Evolutionary conservation across 495 filamentous ascomycete species (phyloP).

Genomic region (Neurospora sp.): DNA sequence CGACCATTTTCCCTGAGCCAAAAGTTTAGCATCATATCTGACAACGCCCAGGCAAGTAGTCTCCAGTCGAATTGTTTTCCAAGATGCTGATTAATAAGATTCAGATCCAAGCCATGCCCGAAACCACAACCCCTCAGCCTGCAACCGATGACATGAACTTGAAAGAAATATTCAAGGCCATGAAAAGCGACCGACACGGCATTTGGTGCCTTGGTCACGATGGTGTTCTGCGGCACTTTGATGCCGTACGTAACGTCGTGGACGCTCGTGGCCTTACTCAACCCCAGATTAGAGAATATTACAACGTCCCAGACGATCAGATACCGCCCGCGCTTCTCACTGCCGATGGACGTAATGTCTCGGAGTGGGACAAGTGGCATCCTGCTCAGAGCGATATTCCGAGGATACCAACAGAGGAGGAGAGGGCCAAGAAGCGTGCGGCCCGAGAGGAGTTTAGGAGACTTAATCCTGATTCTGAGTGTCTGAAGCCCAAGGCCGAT

Average conservation of each 20-base stretch:
- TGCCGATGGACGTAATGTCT: conserved; percentile 5
- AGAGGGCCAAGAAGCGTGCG: conserved; percentile 1
- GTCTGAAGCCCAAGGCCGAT: neutral
- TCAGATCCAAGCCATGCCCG: neutral
- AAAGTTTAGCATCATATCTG: neutral
- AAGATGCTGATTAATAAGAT: neutral
- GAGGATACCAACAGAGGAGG: conserved; percentile 4
- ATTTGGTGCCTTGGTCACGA: conserved; percentile 6
- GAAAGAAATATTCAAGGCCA: conserved; percentile 2
- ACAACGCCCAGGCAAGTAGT: neutral
- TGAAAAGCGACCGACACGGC: conserved; percentile 5
- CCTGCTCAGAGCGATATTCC: conserved; percentile 2
- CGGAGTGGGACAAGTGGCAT: conserved; percentile 5
- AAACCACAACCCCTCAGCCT: neutral
- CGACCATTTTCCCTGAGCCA: neutral
- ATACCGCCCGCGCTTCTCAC: conserved; percentile 1
- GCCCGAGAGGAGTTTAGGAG: conserved; percentile 3
- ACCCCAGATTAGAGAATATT: conserved; percentile 8
- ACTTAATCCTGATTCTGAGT: neutral
- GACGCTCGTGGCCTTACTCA: conserved; percentile 10
- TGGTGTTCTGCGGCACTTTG: conserved; percentile 8
- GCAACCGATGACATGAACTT: conserved; percentile 2
- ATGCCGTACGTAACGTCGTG: conserved; percentile 6
- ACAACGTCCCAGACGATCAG: neutral
- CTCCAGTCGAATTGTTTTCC: neutral